Base-by-base conservation (phyloP, 1,139 yeast genomes). In the Candida sp. region DNA sequence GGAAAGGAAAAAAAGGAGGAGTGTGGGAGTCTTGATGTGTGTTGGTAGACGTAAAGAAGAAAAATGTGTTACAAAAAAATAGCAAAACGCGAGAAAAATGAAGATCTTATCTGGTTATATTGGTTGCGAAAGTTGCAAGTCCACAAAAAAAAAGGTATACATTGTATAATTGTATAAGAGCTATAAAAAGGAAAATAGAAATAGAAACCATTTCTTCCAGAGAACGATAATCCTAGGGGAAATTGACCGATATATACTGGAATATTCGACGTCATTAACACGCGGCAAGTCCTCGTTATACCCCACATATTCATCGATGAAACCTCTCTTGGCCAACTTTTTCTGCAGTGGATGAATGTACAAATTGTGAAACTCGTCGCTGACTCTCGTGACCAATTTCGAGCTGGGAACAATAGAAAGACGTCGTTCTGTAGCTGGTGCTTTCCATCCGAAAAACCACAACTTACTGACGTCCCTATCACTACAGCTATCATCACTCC, bases 391-490 rank as follows among this genome's bases (percentile, higher is more conserved):
- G 8, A 45, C 51, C 11, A 51, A 43, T 12, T 31, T 26, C 5
- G 26, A 17, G 34, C 34, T 31, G 27, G 50, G 44, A 35, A 45
- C 8, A 12, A 45, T 37, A 7, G 44, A 48, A 11, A 35, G 27
- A 12, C 22, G 44, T n/a, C 17, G 26, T 8, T 42, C 48, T 8
- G 44, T 44, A 1, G 22, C 8, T 6, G 31, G 32, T 9, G 7
- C 31, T 11, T 34, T 41, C 11, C 45, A 33, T n/a, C 48, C 43
- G 27, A 52, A 50, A 44, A 52, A 52, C 55, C 55, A 52, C 9
- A 49, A 50, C 32, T 45, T 42, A n/a, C 45, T 43, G 11, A 12
- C 41, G 26, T 35, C 42, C n/a, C n/a, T n/a, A 17, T 39, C 44
- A 11, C 38, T 42, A 30, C n/a, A n/a, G n/a, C n/a, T n/a, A 30